Base-by-base conservation (phyloP, 2,329 filamentous ascomycete species). In the Trichoderma brevicompactum region DNA sequence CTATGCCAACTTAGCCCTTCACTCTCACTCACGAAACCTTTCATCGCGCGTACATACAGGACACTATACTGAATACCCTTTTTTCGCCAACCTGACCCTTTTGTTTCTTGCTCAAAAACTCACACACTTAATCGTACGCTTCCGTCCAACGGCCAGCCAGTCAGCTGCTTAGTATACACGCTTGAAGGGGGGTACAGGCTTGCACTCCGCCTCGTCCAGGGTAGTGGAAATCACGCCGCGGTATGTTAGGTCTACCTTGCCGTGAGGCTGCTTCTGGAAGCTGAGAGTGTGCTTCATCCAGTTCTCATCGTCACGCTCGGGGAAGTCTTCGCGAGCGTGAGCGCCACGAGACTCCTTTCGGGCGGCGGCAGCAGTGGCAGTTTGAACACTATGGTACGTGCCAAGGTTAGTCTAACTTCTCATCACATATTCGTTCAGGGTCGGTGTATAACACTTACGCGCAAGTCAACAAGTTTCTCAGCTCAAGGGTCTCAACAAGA, bases 211-310 rank as follows among this genome's bases (percentile, higher is more conserved):
- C 87, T 96, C 94, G 75, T 98, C 95, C 72, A 99, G 83, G 32
- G 95, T 98, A 68, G 86, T 89, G 71, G 84, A 85, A 68, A 91
- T 90, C 68, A 99, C 95, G 69, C 85, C 83, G 79, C 95, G 88
- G 87, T 98, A 98, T 69, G 87, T 84, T 69, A 98, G 84, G 68
- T 98, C 90, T 64, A 95, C 88, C 82, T 92, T 87, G 76, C 90
- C 91, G 75, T 98, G 94, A 40, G 94, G 92, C 76, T 89, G 79
- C 89, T 92, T 96, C 86, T 99, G 95, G 90, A 90, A 99, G 71
- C 90, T 92, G 68, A 99, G 87, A 52, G 92, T 96, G 87, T 99
- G 95, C 89, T 98, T 98, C 94, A 97, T 97, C 94, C 94, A 98
- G 79, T 96, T 90, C 80, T 89, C 85, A 77, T 99, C 95, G 76